These are phyloP conservation scores for Pseudogymnoascus sp. DNA, from an alignment of 2,329 filamentous ascomycete species.

Conservation along the genomic window DNA sequence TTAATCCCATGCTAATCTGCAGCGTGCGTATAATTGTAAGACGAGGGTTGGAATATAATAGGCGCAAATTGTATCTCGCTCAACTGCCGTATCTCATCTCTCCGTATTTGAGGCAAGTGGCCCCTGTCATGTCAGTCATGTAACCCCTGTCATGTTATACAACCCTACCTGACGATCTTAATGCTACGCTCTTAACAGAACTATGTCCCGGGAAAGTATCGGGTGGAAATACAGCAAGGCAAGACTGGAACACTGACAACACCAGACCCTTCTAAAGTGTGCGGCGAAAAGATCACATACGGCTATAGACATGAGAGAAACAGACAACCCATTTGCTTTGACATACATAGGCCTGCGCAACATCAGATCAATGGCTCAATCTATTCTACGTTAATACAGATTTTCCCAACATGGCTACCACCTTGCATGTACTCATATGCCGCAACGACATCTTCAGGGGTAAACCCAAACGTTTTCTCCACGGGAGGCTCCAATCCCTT, in stretches of 20 bases:
- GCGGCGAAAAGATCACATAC: background rate
- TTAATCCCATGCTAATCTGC: background rate
- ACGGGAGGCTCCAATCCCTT: conserved; percentile 25
- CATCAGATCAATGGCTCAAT: background rate
- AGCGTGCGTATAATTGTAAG: background rate
- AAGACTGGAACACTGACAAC: background rate
- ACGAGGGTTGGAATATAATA: background rate
- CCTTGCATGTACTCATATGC: conserved; percentile 21
- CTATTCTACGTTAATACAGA: conserved; percentile 23
- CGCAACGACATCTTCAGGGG: conserved; percentile 24
- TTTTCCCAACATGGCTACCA: conserved; percentile 30
- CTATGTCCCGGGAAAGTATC: background rate
- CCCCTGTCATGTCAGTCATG: background rate
- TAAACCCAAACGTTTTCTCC: conserved; percentile 29
- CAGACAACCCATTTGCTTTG: too few species aligned
- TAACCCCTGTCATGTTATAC: background rate
- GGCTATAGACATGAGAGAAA: too few species aligned
- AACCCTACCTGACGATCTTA: background rate
- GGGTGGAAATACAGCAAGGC: background rate
- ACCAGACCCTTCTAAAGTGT: background rate
- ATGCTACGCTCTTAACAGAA: background rate
- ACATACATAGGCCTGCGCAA: too few species aligned
- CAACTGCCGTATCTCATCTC: background rate
- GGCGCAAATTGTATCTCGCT: background rate
- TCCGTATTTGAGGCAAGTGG: background rate